phyloP scores from a whole-genome alignment of 306 rosid genomes.

The Rosa chinensis region DNA sequence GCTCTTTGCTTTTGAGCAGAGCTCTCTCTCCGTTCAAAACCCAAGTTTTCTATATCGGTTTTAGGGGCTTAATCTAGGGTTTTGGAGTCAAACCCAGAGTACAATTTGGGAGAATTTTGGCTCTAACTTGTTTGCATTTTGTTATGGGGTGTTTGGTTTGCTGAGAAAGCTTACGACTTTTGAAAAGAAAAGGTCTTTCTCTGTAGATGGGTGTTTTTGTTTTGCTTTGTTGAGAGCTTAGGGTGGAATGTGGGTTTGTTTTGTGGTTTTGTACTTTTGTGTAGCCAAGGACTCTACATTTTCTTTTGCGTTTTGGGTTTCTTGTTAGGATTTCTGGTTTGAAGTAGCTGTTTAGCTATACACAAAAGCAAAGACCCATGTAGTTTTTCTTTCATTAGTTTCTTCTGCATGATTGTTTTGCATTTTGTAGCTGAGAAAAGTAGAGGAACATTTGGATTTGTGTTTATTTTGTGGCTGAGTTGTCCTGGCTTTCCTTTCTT shows the following conservation, averaged over 20 bases:
- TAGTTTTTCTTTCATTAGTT: background rate
- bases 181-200: background rate
- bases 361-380: background rate
- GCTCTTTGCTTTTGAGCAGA: background rate
- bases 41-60: background rate
- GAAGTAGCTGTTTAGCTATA: background rate
- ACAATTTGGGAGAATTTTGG: constrained; percentile 22
- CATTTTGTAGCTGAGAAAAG: constrained; percentile 6
- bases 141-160: background rate
- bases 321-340: background rate
- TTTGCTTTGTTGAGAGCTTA: background rate
- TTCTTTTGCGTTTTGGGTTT: background rate
- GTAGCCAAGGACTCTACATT: background rate
- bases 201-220: constrained; percentile 1
- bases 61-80: constrained; percentile 20
- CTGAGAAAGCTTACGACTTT: constrained; percentile 9
- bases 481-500: constrained; percentile 9
- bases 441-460: background rate
- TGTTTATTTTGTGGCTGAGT: constrained; percentile 6
- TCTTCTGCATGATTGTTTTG: background rate
- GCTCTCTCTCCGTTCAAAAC: constrained; percentile 1
- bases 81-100: constrained; percentile 8
- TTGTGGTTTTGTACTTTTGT: background rate
- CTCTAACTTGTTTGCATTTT: constrained; percentile 9
- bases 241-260: background rate